Base-by-base conservation (phyloP, 305 asterid genomes). In the Fraxinus latifolia region DNA sequence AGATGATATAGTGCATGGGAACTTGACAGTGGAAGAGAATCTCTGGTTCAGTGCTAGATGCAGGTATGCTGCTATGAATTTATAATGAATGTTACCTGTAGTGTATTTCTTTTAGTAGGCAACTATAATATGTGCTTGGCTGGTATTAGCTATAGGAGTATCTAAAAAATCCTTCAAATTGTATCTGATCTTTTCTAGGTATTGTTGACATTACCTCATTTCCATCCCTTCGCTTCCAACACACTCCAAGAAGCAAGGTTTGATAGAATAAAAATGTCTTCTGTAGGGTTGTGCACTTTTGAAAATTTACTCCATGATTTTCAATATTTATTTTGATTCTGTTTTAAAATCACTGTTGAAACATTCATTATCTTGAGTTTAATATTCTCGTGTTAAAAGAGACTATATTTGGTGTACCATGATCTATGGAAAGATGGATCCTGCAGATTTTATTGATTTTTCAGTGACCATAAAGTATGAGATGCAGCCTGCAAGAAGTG, bases 1-100 rank as follows among this genome's bases (percentile, higher is more conserved):
- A 86, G 97, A 93, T 77, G 97, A 93, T 82, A 93, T 92, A 79
- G 97, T 93, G 68, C 97, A 93, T 73, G 97, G 97, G 76, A 92
- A 93, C 86, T 89, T 93, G 91, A 90, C 96, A 0, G 96, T 93
- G 71, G 97, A 93, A 86, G 97, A 93, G 89, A 93, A 93, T 89
- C 95, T 93, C 58, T 93, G 97, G 97, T 93, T 93, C 85, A 93
- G 97, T 86, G 97, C 97, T 82, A 85, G 97, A 85, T 92, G 97
- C 97, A 93, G 97, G 96, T 92, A 81, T 74, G 42, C 36, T 31
- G 17, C 25, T 31, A 7, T 21, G 25, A 84, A 17, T 72, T 34
- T 39, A 44, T 4, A 47, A 7, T 32, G 47, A 25, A 4, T 42
- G 65, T 77, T 55, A 29, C 34, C 25, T 70, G 36, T 31, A 32